These are phyloP conservation scores for Diaporthe sp. DNA, from an alignment of 2,329 filamentous ascomycete genomes.

Conservation along the genomic window DNA sequence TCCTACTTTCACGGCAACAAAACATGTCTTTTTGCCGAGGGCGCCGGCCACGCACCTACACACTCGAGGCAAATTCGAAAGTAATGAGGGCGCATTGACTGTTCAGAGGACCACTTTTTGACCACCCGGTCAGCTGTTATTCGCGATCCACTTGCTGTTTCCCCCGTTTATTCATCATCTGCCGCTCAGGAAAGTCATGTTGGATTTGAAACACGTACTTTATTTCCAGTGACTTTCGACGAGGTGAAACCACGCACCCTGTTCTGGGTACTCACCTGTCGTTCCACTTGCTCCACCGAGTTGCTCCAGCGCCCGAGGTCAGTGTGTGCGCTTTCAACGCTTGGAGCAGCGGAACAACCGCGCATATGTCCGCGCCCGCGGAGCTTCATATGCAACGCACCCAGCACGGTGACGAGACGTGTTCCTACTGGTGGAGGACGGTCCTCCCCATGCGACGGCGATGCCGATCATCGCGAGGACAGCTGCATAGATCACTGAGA, in stretches of 20 bases:
- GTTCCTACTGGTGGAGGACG: conserved; percentile 1
- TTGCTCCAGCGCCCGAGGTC: neutral
- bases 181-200: conserved; percentile 1
- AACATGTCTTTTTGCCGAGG: neutral
- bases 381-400: neutral
- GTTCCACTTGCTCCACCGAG: conserved; percentile 14
- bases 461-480: conserved; percentile 1
- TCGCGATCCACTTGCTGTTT: neutral
- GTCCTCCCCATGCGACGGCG: conserved; percentile 1
- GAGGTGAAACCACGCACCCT: conserved; percentile 3
- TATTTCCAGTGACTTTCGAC: conserved; percentile 11
- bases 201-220: conserved; percentile 17
- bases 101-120: conserved; percentile 27
- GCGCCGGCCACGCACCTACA: neutral
- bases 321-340: conserved; percentile 5
- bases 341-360: neutral
- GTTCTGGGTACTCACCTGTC: neutral
- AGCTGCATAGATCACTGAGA: neutral
- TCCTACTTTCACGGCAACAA: conserved; percentile 3
- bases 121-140: conserved; percentile 5
- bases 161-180: neutral
- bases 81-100: conserved; percentile 25
- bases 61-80: neutral
- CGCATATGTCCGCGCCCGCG: neutral
- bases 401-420: neutral